Base-by-base conservation (phyloP, 2,329 filamentous ascomycete genomes). In the Lachnellula cervina region DNA sequence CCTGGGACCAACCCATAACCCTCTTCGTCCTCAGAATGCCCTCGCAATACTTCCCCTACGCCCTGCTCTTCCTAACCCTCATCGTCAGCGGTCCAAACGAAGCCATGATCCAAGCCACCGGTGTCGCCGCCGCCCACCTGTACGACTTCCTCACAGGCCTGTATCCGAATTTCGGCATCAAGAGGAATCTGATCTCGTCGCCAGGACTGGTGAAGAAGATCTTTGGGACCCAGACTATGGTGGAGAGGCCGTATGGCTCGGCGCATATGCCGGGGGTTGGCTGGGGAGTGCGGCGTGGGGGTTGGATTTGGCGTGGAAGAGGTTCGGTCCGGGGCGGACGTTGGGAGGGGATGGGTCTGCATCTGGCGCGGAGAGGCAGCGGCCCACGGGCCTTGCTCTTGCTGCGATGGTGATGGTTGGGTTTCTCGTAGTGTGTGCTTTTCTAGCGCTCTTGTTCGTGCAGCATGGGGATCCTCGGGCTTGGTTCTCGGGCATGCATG, bases 301-400 rank as follows among this genome's bases (percentile, higher is more conserved):
- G 14, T 4, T 58, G 16, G 55, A 58, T 32, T 46, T 58, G 40
- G 52, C 56, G 32, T 58, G 80, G 86, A 96, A 97, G 73, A 96
- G 94, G 73, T 96, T 96, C 85, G 96, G 96, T 73, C 90, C 93
- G 81, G 97, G 93, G 70, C 93, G 90, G 58, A 97, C 92, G 3
- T 16, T 58, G 34, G 56, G 56, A 40, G 56, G 52, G 5, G 56
- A 55, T 16, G 52, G 44, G 1, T 32, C 28, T 11, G 28, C 28
- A 32, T 34, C 48, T 28, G 34, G 48, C 8, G 43, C 17, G 34
- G 52, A 40, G 34, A 45, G 32, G 45, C 49, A 58, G 32, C 45
- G 52, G 25, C 49, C 52, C 14, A 55, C 43, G 44, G 56, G 49
- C 38, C 38, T 44, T 34, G 32, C 49, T 19, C 34, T 54, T 32